Base-by-base conservation (phyloP, 2,329 filamentous ascomycete genomes). In the Fusarium solani-melongenae region DNA sequence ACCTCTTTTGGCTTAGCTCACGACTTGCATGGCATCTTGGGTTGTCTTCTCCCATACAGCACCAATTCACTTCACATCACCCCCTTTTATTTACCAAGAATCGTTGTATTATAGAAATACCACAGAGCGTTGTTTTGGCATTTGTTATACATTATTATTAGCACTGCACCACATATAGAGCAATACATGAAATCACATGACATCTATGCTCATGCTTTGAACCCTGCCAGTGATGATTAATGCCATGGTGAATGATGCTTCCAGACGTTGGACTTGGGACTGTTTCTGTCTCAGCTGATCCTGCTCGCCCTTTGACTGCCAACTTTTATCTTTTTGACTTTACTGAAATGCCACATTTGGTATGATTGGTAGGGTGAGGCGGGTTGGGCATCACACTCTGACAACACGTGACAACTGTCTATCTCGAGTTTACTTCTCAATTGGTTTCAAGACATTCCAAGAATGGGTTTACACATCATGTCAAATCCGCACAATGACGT, bases 81-180 rank as follows among this genome's bases (percentile, higher is more conserved):
- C 20, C 20, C 36, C 22, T 20, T 64, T 56, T 66, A 63, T 27
- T 57, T 12, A 59, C 27, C 31, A 44, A 64, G 64, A 64, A 66
- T 39, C 34, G 15, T 64, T 74, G 62, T 74, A 75, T 34, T 24
- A 71, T 69, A 70, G 61, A 70, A 74, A 76, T 76, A 75, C 71
- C 71, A 74, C 46, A 27, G 15, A 76, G 71, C 71, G 72, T 66
- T 62, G 46, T 39, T 33, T 60, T 44, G 29, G 49, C 49, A 62
- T 73, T 72, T 64, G 12, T 56, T 59, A 44, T 58, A 46, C 29
- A 53, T 15, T 44, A 53, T 15, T 44, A 72, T 57, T 44, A 58
- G 27, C 44, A 49, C 44, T 29, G 15, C 24, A 31, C 27, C 46
- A 53, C 39, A 71, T 61, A 74, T 77, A 77, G 75, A 77, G 36